phyloP scores from a whole-genome alignment of 2,329 filamentous ascomycete genomes.

The Periconia sp. region DNA sequence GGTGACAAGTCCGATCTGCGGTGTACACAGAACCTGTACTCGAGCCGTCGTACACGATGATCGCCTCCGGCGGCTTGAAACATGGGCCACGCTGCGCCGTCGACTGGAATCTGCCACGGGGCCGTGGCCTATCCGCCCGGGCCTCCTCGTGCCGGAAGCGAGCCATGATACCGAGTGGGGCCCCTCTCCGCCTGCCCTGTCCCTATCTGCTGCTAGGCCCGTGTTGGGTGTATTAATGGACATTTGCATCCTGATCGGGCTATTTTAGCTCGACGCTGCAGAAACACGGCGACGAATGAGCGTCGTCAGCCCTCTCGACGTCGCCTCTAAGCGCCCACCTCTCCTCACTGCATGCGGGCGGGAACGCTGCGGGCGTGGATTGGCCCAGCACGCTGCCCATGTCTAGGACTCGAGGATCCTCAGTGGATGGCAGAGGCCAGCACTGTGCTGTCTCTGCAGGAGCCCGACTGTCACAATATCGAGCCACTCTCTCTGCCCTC shows the following conservation, averaged over 20 bases:
- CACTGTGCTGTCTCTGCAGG: slow-evolving; percentile 44
- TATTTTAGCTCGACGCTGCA: slow-evolving; percentile 26
- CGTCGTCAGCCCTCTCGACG: slow-evolving; percentile 26
- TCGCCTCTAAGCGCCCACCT: slow-evolving; percentile 42
- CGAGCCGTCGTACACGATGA: slow-evolving; percentile 29
- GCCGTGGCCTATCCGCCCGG: slow-evolving; percentile 29
- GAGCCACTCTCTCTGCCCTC: slow-evolving; percentile 39
- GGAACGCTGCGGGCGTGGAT: slow-evolving; percentile 33
- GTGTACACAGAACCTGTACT: slow-evolving; percentile 17
- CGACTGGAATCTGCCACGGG: slow-evolving; percentile 13
- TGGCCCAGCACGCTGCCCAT: slow-evolving; percentile 30
- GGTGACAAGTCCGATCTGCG: slow-evolving; percentile 34
- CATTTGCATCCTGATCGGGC: slow-evolving; percentile 28
- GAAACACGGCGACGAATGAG: slow-evolving; percentile 35
- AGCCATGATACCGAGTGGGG: slow-evolving; percentile 17
- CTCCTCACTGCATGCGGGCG: slow-evolving; percentile 33
- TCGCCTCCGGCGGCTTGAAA: slow-evolving; percentile 25
- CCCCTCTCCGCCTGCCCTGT: slow-evolving; percentile 8
- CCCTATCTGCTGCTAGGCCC: slow-evolving; percentile 16
- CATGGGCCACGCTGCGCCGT: slow-evolving; percentile 17
- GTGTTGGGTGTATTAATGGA: slow-evolving; percentile 40
- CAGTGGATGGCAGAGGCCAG: slow-evolving; percentile 33
- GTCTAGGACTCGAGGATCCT: slow-evolving; percentile 28
- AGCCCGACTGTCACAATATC: slow-evolving; percentile 34
- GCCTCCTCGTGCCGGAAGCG: slow-evolving; percentile 33